Evolutionary conservation across 495 filamentous ascomycete species (phyloP).

Genomic region (Aspergillus affinis): DNA sequence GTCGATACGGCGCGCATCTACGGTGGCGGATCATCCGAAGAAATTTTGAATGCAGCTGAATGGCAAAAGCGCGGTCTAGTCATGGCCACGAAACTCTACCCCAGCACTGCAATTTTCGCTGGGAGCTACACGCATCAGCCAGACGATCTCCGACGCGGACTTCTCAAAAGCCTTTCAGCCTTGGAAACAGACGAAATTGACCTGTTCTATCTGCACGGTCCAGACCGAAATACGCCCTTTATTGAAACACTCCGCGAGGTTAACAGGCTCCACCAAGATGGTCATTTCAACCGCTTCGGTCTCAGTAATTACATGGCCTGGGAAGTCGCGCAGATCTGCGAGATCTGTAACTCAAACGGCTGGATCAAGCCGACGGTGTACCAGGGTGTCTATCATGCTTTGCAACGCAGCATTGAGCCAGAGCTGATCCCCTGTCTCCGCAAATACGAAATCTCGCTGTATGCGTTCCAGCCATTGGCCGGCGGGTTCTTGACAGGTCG

Average conservation of each 20-base stretch:
- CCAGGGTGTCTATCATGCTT: slow-evolving; percentile 49
- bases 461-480: slow-evolving; percentile 51
- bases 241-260: slow-evolving; percentile 43
- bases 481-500: slow-evolving; percentile 46
- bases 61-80: slow-evolving; percentile 57
- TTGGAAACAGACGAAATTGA: slow-evolving; percentile 32
- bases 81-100: slow-evolving; percentile 55
- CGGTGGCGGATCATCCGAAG: slow-evolving; percentile 50
- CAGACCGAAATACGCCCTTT: slow-evolving; percentile 42
- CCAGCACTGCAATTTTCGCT: slow-evolving; percentile 20
- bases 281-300: slow-evolving; percentile 43
- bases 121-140: slow-evolving; percentile 28
- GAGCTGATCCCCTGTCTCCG: slow-evolving; percentile 46
- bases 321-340: slow-evolving; percentile 44
- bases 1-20: slow-evolving; percentile 59
- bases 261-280: slow-evolving; percentile 34
- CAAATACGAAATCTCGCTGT: slow-evolving; percentile 44
- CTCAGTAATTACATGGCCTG: slow-evolving; percentile 45
- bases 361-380: slow-evolving; percentile 48
- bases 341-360: slow-evolving; percentile 40
- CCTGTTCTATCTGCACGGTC: slow-evolving; percentile 46
- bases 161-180: slow-evolving; percentile 42
- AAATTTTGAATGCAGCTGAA: slow-evolving; percentile 43
- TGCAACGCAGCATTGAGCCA: slow-evolving; percentile 40
- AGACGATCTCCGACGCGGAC: slow-evolving; percentile 35